These are phyloP conservation scores for Eucalyptus caleyi DNA, from an alignment of 345 rosid species.

Conservation along the genomic window DNA sequence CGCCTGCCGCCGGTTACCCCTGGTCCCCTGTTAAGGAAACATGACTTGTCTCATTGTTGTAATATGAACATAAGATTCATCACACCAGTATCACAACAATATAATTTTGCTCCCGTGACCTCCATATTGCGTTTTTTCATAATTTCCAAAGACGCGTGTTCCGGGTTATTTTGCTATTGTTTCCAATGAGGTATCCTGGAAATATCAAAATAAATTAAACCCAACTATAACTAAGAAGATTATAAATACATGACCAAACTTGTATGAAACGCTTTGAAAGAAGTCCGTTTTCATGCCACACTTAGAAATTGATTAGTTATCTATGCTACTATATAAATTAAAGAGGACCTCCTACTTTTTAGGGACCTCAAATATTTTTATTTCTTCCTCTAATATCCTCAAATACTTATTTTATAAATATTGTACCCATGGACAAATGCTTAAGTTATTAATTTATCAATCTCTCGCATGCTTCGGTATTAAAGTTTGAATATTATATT, in stretches of 20 bases:
- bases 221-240: not conserved
- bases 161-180: fast-evolving
- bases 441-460: not conserved
- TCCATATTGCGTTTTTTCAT: not conserved
- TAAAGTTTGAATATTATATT: not conserved
- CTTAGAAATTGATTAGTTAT: not conserved
- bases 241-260: not conserved
- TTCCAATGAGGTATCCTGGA: fast-evolving
- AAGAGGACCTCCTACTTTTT: not conserved
- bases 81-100: fast-evolving
- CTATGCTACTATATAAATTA: too few species aligned
- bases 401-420: not conserved
- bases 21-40: not conserved
- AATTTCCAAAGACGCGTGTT: not conserved
- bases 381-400: not conserved
- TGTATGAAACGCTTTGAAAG: not conserved
- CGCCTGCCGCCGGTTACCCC: too few species aligned
- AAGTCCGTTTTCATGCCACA: not conserved
- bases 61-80: not conserved
- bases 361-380: not conserved
- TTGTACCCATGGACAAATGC: not conserved
- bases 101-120: fast-evolving
- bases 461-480: not conserved
- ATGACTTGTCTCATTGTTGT: not conserved
- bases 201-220: not conserved